These are phyloP conservation scores for Aspergillus proliferans DNA, from an alignment of 2,329 filamentous ascomycete genomes.

Conservation along the genomic window DNA sequence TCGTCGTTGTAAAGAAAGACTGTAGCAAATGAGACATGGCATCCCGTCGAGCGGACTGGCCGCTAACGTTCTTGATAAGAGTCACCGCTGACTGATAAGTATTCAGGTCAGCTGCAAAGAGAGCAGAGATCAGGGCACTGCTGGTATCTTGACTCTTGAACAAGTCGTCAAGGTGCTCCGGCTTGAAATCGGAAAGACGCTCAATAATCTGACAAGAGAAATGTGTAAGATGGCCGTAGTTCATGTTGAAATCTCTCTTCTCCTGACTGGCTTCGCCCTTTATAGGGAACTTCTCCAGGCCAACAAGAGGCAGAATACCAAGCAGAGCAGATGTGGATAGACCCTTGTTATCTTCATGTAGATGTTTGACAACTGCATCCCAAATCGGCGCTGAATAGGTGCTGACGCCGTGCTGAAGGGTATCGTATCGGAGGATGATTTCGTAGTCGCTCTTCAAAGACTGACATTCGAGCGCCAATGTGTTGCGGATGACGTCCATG, in stretches of 20 bases:
- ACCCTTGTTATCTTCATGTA: constrained; percentile 60
- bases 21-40: constrained; percentile 57
- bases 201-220: constrained; percentile 69
- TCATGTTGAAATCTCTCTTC: constrained; percentile 70
- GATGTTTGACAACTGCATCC: constrained; percentile 64
- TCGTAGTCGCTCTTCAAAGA: constrained; percentile 63
- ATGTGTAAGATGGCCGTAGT: constrained; percentile 57
- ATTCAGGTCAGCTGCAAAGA: constrained; percentile 73
- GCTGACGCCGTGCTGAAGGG: constrained; percentile 61
- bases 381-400: constrained; percentile 71
- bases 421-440: constrained; percentile 55
- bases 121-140: constrained; percentile 67
- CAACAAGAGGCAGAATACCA: constrained; percentile 63
- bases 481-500: constrained; percentile 59
- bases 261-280: constrained; percentile 40
- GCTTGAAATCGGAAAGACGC: constrained; percentile 68
- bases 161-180: constrained; percentile 61
- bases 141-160: constrained; percentile 63
- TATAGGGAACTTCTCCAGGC: constrained; percentile 66
- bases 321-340: constrained; percentile 69
- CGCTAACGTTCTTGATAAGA: constrained; percentile 74
- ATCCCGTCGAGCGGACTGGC: constrained; percentile 57
- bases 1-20: constrained; percentile 50
- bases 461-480: constrained; percentile 65
- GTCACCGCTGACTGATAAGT: constrained; percentile 76